Evolutionary conservation across 257 asterid species (phyloP).

Genomic region (Solanum ahanhuiri): DNA sequence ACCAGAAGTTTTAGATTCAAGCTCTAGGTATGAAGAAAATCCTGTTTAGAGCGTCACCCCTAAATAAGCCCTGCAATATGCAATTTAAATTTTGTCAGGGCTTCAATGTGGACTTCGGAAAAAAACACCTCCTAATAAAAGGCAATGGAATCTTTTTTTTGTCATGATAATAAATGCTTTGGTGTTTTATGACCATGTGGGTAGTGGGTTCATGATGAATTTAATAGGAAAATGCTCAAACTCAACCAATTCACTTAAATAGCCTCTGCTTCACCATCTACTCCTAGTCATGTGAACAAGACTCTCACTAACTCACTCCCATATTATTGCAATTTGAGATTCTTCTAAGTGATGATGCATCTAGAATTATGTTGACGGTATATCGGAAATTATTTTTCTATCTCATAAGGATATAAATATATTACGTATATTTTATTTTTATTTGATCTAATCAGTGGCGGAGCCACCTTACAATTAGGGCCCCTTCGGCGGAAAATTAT

Average conservation of each 20-base stretch:
- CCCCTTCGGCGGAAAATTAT: too few relatives aligned
- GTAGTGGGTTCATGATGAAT: not conserved
- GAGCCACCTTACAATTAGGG: too few relatives aligned
- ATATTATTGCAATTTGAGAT: not conserved
- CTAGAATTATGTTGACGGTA: not conserved
- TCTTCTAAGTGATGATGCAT: not conserved
- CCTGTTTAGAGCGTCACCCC: accelerated
- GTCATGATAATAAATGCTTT: not conserved
- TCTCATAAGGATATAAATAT: too few relatives aligned
- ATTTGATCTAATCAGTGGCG: too few relatives aligned
- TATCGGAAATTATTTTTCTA: too few relatives aligned
- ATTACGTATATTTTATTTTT: too few relatives aligned
- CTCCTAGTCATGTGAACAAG: not conserved
- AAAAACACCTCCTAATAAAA: not conserved
- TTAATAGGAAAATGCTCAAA: not conserved
- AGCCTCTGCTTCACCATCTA: not conserved
- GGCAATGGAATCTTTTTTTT: not conserved
- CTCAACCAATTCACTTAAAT: not conserved
- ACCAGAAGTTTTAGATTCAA: too few relatives aligned
- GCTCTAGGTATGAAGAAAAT: too few relatives aligned
- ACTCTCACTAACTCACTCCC: not conserved
- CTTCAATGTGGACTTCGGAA: accelerated
- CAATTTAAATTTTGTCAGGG: accelerated
- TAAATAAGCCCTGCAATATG: too few relatives aligned
- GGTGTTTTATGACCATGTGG: not conserved